Base-by-base conservation (phyloP, 2,329 filamentous ascomycete species). In the Apiospora arundinis region DNA sequence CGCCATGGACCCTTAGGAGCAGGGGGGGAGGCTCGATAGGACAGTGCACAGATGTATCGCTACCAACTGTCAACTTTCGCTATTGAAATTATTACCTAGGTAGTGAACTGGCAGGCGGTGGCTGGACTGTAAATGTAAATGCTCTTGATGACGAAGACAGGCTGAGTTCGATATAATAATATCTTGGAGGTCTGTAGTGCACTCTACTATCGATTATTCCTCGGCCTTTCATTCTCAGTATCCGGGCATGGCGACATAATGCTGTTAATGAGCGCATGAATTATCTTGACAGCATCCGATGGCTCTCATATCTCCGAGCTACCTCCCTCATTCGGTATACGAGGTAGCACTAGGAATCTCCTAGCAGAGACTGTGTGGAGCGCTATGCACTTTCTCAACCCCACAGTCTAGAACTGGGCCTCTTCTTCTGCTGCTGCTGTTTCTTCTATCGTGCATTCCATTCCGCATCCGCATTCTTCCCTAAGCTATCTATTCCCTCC, bases 1-100 rank as follows among this genome's bases (percentile, higher is more conserved):
- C 52, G 52, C 52, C 52, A 60, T 60, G 52, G 52, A 60, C 52
- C 52, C 52, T 60, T 60, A 21, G 52, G 16, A 32, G 42, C 52
- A 60, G 52, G 25, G 52, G 52, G 52, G 7, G 25, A 21, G 25
- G 48, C 48, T 52, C 23, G 48, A 28, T 28, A 11, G 48, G 23
- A 52, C 48, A 52, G 48, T 52, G 48, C 48, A 14, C n/a, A 32
- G 32, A 32, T 32, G 32, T 32, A n/a, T 32, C 32, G 8, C 11
- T 25, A 52, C 11, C 23, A 25, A 28, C 32, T 32, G 32, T 6
- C 32, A 32, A 32, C 32, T 32, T 4, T 32, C 32, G 32, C 32
- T 32, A 32, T 32, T 32, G 32, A 32, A 32, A 32, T 32, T 6
- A 32, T 3, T 32, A n/a, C n/a, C n/a, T n/a, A 32, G 32, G 32